These are phyloP conservation scores for Lodderomyces parapsilosis DNA, from an alignment of 1,139 yeast species.

Conservation along the genomic window DNA sequence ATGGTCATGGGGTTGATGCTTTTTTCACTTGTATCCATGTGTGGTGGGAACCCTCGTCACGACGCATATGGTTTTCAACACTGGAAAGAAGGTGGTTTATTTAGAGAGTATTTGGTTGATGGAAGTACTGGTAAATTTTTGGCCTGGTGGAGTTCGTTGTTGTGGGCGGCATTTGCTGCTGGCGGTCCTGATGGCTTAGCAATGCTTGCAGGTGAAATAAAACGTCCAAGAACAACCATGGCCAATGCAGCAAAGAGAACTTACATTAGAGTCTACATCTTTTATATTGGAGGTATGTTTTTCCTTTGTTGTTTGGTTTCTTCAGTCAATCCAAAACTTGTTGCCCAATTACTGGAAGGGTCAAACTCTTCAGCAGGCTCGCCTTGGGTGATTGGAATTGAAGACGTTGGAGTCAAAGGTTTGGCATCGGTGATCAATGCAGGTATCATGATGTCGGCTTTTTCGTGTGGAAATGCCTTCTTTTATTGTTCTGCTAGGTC, in stretches of 20 bases:
- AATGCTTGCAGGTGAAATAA: conserved; percentile 34
- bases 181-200: conserved; percentile 44
- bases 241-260: conserved; percentile 36
- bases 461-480: conserved; percentile 42
- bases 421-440: conserved; percentile 37
- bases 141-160: conserved; percentile 34
- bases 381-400: conserved; percentile 43
- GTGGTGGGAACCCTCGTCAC: conserved; percentile 37
- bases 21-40: conserved; percentile 38
- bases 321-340: conserved; percentile 30
- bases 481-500: conserved; percentile 36
- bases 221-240: conserved; percentile 32
- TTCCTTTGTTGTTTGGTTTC: conserved; percentile 36
- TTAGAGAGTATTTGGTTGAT: conserved; percentile 28
- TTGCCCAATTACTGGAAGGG: conserved; percentile 24
- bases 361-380: conserved; percentile 34
- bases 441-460: conserved; percentile 33
- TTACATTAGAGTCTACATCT: conserved; percentile 25
- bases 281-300: conserved; percentile 39
- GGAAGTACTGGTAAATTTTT: conserved; percentile 38
- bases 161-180: conserved; percentile 42
- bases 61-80: conserved; percentile 39
- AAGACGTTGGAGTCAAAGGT: conserved; percentile 34
- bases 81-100: conserved; percentile 36
- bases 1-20: conserved; percentile 41